These are phyloP conservation scores for Tetramitus jugosus DNA, from an alignment of 208 protist species.

Conservation along the genomic window DNA sequence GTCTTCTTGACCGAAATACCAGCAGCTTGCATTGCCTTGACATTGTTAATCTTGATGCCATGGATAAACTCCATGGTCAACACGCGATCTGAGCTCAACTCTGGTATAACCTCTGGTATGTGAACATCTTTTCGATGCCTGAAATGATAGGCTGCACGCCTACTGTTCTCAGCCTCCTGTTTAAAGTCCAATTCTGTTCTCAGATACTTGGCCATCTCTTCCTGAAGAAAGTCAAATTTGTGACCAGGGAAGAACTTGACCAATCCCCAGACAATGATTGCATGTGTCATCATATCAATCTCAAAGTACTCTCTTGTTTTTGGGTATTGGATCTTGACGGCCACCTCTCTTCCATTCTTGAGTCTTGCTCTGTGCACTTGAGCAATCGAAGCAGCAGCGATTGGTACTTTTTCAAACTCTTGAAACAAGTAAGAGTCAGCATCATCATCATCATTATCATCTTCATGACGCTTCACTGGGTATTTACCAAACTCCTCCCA, in stretches of 20 bases:
- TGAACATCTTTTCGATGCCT: neutral
- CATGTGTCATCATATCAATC: constrained; percentile 34
- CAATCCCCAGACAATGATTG: constrained; percentile 11
- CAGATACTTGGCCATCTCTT: neutral
- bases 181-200: constrained; percentile 7
- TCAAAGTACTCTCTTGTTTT: constrained; percentile 22
- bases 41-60: constrained; percentile 30
- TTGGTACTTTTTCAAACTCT: constrained; percentile 43
- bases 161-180: constrained; percentile 24
- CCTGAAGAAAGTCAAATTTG: neutral
- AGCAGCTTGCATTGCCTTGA: constrained; percentile 1
- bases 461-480: neutral
- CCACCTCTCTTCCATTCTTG: constrained; percentile 38
- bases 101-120: constrained; percentile 22
- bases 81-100: constrained; percentile 40
- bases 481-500: constrained; percentile 38
- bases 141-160: constrained; percentile 5
- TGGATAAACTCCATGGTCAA: constrained; percentile 57
- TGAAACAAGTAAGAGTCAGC: too few species aligned
- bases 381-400: constrained; percentile 51
- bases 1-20: neutral
- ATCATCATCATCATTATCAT: constrained; percentile 4
- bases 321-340: constrained; percentile 50
- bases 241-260: constrained; percentile 10
- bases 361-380: constrained; percentile 34